Percentiles rank a stretch among this genome's conserved stretches.
Evolutionary conservation across 2,329 filamentous ascomycete genomes (phyloP).

Genomic region (Chrysoporthe cubensis): DNA sequence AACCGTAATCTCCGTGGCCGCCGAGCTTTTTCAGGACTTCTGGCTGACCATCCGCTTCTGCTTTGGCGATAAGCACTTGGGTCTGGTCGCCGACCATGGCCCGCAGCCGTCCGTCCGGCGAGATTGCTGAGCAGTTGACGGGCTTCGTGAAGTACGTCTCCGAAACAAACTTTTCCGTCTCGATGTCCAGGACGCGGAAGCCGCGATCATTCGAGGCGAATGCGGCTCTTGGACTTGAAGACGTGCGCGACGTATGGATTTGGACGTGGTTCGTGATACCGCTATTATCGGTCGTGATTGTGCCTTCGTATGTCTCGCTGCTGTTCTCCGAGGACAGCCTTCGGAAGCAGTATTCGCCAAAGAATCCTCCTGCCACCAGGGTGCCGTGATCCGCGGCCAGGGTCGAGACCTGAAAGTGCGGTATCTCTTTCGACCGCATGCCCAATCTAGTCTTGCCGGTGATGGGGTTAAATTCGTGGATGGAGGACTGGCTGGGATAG

Average conservation of each 20-base stretch:
- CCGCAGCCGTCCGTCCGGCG: constrained; percentile 71
- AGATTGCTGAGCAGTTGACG: constrained; percentile 74
- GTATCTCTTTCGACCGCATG: constrained; percentile 39
- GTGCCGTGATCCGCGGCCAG: constrained; percentile 57
- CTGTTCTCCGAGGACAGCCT: constrained; percentile 45
- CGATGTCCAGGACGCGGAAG: constrained; percentile 62
- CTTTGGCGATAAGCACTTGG: constrained; percentile 69
- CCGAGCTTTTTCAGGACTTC: constrained; percentile 59
- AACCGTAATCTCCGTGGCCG: constrained; percentile 72
- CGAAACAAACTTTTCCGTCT: constrained; percentile 61
- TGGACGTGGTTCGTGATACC: constrained; percentile 70
- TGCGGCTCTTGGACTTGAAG: constrained; percentile 56
- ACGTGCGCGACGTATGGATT: constrained; percentile 57
- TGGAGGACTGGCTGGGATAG: constrained; percentile 55
- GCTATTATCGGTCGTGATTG: constrained; percentile 51
- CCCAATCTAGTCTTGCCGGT: constrained; percentile 49
- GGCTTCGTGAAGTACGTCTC: constrained; percentile 59
- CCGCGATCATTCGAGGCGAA: constrained; percentile 67
- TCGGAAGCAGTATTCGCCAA: constrained; percentile 58
- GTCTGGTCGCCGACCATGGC: constrained; percentile 72
- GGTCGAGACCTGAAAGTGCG: constrained; percentile 50
- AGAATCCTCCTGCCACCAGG: constrained; percentile 63
- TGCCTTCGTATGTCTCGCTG: constrained; percentile 45
- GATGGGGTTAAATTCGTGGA: constrained; percentile 57
- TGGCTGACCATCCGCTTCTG: constrained; percentile 59